Evolutionary conservation across 2,329 filamentous ascomycete species (phyloP).

Genomic region (Hymenoscyphus fraxineus): DNA sequence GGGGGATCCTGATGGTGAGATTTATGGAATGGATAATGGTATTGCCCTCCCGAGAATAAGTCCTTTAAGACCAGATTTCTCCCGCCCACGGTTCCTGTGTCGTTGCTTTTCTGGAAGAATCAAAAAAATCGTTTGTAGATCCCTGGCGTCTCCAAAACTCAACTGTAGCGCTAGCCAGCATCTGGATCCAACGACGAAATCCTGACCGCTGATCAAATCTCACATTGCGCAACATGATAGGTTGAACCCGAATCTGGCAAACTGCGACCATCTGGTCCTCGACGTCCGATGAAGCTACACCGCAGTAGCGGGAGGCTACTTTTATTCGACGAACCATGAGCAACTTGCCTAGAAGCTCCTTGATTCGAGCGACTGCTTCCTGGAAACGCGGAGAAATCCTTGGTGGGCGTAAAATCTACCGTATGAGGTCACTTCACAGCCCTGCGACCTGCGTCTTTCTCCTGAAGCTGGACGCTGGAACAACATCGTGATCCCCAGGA

Average conservation of each 20-base stretch:
- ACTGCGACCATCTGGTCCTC: slow-evolving; percentile 23
- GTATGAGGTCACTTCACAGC: slow-evolving; percentile 20
- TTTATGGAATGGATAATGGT: neutral
- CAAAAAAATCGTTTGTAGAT: slow-evolving; percentile 17
- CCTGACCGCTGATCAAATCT: slow-evolving; percentile 10
- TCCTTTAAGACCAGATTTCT: slow-evolving; percentile 2
- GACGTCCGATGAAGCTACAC: slow-evolving; percentile 28
- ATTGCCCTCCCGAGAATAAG: neutral
- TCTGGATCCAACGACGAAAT: slow-evolving; percentile 14
- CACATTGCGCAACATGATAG: slow-evolving; percentile 20
- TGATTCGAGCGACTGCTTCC: slow-evolving; percentile 23
- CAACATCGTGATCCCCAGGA: slow-evolving; percentile 23
- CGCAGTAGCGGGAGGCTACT: slow-evolving; percentile 32
- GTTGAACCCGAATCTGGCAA: slow-evolving; percentile 18
- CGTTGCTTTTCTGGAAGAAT: slow-evolving; percentile 21
- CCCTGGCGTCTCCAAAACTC: slow-evolving; percentile 7
- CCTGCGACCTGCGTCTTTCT: slow-evolving; percentile 29
- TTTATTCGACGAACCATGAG: slow-evolving; percentile 25
- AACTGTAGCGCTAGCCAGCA: slow-evolving; percentile 1
- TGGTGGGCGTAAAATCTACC: neutral
- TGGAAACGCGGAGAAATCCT: slow-evolving; percentile 21
- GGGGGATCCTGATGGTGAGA: neutral
- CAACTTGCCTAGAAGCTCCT: slow-evolving; percentile 23
- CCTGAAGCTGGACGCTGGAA: slow-evolving; percentile 8
- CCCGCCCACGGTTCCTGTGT: slow-evolving; percentile 12